A percentile compares a stretch with the other conserved stretches of the same genome.
Conservation (phyloP, 2,329 filamentous ascomycete species). For the Pyricularia pennisetigena region DNA sequence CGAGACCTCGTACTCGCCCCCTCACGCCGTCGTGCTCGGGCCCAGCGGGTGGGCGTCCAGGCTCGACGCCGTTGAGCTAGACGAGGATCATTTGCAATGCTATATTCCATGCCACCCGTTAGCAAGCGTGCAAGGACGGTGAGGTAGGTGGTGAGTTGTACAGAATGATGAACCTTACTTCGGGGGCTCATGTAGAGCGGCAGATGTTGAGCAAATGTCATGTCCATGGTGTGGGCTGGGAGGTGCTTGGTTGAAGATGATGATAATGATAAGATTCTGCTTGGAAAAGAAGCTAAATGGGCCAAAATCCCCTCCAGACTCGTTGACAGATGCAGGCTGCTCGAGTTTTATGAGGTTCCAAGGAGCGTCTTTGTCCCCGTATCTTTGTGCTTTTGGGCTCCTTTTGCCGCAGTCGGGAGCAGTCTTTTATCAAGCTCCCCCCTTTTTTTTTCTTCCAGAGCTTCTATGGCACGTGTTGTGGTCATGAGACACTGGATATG, state of each 20-base stretch:
- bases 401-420: neutral
- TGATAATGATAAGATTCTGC: neutral
- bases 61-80: neutral
- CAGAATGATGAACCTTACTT: neutral
- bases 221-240: neutral
- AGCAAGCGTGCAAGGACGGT: neutral
- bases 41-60: too few species aligned
- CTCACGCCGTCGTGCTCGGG: neutral
- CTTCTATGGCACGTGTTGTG: neutral
- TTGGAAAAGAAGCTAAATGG: neutral
- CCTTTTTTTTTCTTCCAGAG: neutral
- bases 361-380: neutral
- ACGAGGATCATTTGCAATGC: neutral
- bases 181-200: neutral
- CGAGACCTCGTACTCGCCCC: neutral
- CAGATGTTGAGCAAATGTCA: neutral
- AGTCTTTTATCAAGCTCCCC: neutral
- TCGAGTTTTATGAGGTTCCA: neutral
- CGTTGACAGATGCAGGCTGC: neutral
- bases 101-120: neutral
- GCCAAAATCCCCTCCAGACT: neutral
- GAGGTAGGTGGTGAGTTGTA: neutral
- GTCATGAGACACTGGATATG: neutral
- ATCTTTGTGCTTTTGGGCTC: neutral
- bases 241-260: neutral